Conservation (phyloP, 2,329 filamentous ascomycete genomes). For the Alternaria viburni region DNA sequence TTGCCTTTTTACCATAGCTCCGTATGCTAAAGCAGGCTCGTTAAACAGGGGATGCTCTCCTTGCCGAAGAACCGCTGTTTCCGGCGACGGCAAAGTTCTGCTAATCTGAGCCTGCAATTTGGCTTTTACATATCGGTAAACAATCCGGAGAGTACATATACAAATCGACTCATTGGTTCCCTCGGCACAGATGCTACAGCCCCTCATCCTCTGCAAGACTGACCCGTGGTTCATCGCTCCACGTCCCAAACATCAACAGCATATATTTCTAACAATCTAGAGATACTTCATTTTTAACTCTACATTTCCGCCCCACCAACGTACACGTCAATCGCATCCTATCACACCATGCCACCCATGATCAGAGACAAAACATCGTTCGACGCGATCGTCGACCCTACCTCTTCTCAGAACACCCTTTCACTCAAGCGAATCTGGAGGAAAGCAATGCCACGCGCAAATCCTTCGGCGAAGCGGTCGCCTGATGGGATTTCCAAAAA, state of each 20-base stretch:
- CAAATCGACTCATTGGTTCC: background rate
- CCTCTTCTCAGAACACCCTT: background rate
- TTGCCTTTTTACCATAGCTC: background rate
- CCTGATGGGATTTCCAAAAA: background rate
- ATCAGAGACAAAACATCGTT: background rate
- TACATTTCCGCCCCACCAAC: background rate
- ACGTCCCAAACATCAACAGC: background rate
- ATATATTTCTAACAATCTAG: background rate
- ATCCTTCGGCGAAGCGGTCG: background rate
- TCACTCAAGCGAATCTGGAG: background rate
- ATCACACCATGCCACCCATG: background rate
- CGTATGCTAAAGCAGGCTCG: background rate
- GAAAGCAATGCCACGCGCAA: background rate
- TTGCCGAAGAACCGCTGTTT: background rate
- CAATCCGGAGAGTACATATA: background rate
- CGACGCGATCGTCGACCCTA: background rate
- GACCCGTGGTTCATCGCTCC: background rate
- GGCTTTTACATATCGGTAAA: background rate
- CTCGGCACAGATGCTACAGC: background rate
- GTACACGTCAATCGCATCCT: background rate
- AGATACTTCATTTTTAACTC: background rate
- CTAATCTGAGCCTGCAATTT: slow-evolving; percentile 1
- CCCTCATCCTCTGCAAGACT: background rate
- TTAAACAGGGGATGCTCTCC: background rate
- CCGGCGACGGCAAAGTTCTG: background rate